These are phyloP conservation scores for Hippophae rhamnoides DNA, from an alignment of 306 rosid species.

Conservation along the genomic window DNA sequence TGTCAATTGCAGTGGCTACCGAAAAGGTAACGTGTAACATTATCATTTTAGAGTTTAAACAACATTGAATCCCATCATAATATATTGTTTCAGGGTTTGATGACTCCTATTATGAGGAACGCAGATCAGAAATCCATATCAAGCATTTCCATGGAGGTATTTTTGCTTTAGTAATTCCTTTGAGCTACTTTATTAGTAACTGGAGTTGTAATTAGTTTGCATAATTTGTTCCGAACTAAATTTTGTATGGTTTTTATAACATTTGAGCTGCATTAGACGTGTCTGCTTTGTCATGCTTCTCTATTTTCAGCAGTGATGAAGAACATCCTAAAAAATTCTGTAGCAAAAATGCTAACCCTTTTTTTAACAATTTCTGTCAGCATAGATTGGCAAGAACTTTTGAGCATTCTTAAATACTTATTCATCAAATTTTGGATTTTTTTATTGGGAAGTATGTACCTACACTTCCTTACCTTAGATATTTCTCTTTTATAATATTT, in stretches of 20 bases:
- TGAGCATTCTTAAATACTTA: not conserved
- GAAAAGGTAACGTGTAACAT: conserved; percentile 55
- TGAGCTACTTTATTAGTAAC: not conserved
- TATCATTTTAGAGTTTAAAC: not conserved
- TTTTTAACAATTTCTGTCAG: not conserved
- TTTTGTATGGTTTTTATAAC: not conserved
- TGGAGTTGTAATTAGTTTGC: conserved; percentile 4
- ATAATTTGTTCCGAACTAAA: not conserved
- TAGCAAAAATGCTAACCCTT: not conserved
- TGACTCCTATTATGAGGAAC: conserved; percentile 91
- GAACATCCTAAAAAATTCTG: not conserved
- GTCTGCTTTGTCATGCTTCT: not conserved
- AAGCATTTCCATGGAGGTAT: conserved; percentile 78
- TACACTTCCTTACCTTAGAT: conserved; percentile 2
- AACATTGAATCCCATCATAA: conserved; percentile 16
- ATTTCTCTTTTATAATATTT: not conserved
- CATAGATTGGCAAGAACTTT: conserved; percentile 1
- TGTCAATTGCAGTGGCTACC: conserved; percentile 95
- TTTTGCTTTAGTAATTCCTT: not conserved
- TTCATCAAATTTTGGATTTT: not conserved
- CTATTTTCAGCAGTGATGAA: not conserved
- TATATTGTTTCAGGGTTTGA: conserved; percentile 61
- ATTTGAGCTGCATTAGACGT: not conserved
- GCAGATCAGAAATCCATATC: conserved; percentile 91
- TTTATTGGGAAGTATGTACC: conserved; percentile 1